A percentile compares a stretch with the other conserved stretches of the same genome.
These are phyloP conservation scores for Camelina laxa DNA, from an alignment of 345 rosid genomes.

Conservation along the genomic window DNA sequence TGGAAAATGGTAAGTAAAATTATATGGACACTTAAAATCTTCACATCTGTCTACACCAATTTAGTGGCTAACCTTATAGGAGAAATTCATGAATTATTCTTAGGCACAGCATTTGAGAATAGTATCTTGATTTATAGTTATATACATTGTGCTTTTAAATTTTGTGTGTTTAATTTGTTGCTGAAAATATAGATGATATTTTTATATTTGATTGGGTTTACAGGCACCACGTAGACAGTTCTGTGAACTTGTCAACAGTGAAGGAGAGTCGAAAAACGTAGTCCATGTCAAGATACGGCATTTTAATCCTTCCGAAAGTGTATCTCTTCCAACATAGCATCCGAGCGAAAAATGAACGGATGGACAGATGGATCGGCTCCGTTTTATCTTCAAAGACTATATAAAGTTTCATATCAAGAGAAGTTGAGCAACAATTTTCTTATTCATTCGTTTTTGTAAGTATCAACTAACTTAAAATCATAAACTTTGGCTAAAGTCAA, in stretches of 20 bases:
- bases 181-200: neutral
- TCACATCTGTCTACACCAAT: neutral
- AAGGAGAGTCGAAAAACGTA: conserved; percentile 27
- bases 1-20: conserved; percentile 67
- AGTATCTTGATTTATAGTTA: neutral
- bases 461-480: conserved; percentile 2
- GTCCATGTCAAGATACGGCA: conserved; percentile 64
- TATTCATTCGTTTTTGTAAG: neutral
- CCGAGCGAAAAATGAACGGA: neutral
- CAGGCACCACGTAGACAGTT: conserved; percentile 74
- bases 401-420: neutral
- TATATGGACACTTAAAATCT: neutral
- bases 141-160: neutral
- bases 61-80: neutral
- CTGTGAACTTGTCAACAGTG: conserved; percentile 45
- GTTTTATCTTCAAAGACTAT: conserved; percentile 7
- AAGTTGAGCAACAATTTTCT: conserved; percentile 5
- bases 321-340: conserved; percentile 53
- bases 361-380: neutral
- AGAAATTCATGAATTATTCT: neutral
- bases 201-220: neutral
- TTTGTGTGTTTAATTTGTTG: neutral
- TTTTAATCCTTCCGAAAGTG: conserved; percentile 64
- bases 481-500: conserved; percentile 1
- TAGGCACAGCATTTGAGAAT: neutral